phyloP scores from a whole-genome alignment of 2,329 filamentous ascomycete species.

The Chrysoporthe puriensis region DNA sequence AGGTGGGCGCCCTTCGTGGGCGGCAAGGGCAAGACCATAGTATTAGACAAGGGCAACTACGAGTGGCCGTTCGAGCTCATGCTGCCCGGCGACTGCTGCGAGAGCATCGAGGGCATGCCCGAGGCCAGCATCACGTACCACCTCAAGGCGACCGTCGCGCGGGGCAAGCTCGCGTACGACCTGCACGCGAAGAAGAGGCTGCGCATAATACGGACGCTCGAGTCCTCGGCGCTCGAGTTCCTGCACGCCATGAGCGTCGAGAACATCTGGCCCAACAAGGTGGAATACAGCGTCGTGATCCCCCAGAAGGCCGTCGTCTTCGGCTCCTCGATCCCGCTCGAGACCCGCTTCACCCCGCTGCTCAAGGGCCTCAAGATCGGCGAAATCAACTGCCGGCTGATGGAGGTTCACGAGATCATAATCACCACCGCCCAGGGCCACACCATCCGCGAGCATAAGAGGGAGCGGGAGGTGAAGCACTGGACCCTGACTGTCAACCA shows the following conservation, averaged over 20 bases:
- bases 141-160: constrained; percentile 84
- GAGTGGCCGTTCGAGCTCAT: constrained; percentile 80
- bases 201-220: constrained; percentile 76
- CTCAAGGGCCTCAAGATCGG: constrained; percentile 87
- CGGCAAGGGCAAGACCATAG: constrained; percentile 57
- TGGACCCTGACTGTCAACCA: constrained; percentile 61
- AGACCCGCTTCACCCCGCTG: constrained; percentile 85
- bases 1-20: constrained; percentile 70
- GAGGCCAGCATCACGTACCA: constrained; percentile 89
- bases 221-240: constrained; percentile 75
- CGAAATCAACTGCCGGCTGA: constrained; percentile 77
- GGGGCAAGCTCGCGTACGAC: constrained; percentile 88
- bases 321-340: constrained; percentile 80
- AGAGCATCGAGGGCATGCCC: constrained; percentile 87
- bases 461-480: constrained; percentile 64
- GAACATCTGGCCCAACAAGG: constrained; percentile 97
- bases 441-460: constrained; percentile 61
- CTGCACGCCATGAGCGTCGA: constrained; percentile 92
- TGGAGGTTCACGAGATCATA: constrained; percentile 76
- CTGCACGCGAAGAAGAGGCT: constrained; percentile 78
- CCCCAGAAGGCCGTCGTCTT: constrained; percentile 95
- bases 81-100: constrained; percentile 72
- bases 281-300: constrained; percentile 92
- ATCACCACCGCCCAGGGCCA: constrained; percentile 50
- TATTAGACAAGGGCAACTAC: constrained; percentile 75